Base-by-base conservation (phyloP, 148 eudicot genomes). In the Chenopodium quinoa region DNA sequence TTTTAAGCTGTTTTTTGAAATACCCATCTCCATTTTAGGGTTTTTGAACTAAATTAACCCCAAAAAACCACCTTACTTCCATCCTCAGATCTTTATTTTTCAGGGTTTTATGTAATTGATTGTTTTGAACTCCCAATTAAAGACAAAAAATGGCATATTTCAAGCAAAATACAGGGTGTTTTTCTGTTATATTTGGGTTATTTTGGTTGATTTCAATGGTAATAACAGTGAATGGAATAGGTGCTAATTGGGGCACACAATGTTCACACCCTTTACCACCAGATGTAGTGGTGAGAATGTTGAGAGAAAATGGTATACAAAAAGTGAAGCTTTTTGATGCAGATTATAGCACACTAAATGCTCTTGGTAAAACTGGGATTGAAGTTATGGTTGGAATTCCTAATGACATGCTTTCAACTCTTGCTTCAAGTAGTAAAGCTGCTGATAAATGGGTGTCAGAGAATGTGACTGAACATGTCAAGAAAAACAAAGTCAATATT, bases 381-480 rank as follows among this genome's bases (percentile, higher is more conserved):
- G 97, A 96, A 82, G 97, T 96, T 79, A 96, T 96, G 99, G 95
- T 96, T 83, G 99, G 99, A 11, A 93, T 96, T 47, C 99, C 99
- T 23, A 96, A 96, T 86, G 98, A 93, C 71, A 87, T 92, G 95
- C 94, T 96, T 44, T 62, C 83, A 22, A 82, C 93, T 79, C 84
- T 96, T 78, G 97, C 97, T 81, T 20, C 77, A 12, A 96, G 93
- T 34, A 25, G 83, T 52, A 96, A 94, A 77, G 99, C 97, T 82
- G 98, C 98, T 85, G 92, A 93, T 58, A 88, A 83, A 80, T 96
- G 99, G 99, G 98, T 96, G 32, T 78, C 95, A n/a, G 78, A 93
- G 73, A 96, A 96, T 89, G 82, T 96, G 20, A 86, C 99, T 70
- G 80, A 81, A 29, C 98, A 93, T 88, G 37, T 94, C 62, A 54